Conservation (phyloP, 192 early-diverging fungal genomes). For the Backusella australiensis region DNA sequence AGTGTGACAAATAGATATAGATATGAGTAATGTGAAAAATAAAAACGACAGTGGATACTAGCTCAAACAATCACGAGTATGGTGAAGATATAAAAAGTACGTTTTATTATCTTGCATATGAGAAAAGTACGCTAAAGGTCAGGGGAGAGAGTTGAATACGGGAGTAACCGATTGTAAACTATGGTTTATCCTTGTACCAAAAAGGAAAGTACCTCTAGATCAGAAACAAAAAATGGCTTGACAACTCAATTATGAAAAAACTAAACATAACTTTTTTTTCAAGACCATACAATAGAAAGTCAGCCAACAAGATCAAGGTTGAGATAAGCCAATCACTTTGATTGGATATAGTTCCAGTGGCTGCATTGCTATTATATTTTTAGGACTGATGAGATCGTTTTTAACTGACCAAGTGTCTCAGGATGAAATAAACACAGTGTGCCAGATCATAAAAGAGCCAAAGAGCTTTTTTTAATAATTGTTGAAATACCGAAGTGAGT, state of each 20-base stretch:
- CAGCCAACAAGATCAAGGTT: slow-evolving; percentile 6
- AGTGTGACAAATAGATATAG: background rate
- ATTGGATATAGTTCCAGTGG: background rate
- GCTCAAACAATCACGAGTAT: background rate
- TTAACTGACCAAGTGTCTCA: background rate
- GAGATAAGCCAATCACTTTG: background rate
- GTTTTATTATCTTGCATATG: background rate
- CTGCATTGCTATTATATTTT: slow-evolving; percentile 4
- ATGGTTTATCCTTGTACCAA: background rate
- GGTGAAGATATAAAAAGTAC: background rate
- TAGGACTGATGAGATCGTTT: background rate
- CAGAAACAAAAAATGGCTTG: background rate
- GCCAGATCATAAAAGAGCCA: background rate
- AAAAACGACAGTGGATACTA: background rate
- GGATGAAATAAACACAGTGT: background rate
- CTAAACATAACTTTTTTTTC: background rate
- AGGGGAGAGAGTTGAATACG: background rate
- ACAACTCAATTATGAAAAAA: background rate
- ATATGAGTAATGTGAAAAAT: background rate
- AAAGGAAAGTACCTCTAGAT: slow-evolving; percentile 1
- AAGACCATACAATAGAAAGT: background rate
- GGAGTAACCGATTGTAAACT: background rate
- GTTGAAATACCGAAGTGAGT: background rate
- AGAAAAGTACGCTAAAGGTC: background rate
- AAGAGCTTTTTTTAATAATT: background rate